These are phyloP conservation scores for Clausena lansium DNA, from an alignment of 345 rosid species.

Conservation along the genomic window DNA sequence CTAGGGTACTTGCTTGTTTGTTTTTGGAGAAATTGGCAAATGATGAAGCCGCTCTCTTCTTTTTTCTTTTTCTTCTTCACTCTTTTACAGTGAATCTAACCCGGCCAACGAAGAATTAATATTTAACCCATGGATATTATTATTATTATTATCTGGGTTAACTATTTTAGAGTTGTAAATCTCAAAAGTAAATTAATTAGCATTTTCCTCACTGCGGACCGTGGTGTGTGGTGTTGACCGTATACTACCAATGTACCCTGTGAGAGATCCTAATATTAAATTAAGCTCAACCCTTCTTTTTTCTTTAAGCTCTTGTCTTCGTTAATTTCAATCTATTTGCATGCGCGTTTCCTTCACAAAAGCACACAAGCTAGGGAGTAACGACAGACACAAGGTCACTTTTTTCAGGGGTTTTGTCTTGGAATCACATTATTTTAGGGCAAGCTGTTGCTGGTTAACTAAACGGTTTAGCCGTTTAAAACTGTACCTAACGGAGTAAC, in stretches of 20 bases:
- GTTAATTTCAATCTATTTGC: neutral
- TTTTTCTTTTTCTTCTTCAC: conserved; percentile 16
- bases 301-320: neutral
- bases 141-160: conserved; percentile 16
- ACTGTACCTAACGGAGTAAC: conserved; percentile 17
- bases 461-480: conserved; percentile 20
- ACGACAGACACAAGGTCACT: neutral
- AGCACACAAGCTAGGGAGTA: neutral
- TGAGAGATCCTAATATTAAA: conserved; percentile 23
- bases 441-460: neutral
- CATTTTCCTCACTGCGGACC: conserved; percentile 29
- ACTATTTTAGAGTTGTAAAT: conserved; percentile 27
- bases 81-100: conserved; percentile 25
- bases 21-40: conserved; percentile 20
- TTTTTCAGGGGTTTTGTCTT: conserved; percentile 7
- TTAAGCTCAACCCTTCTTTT: neutral
- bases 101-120: conserved; percentile 5
- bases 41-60: conserved; percentile 44
- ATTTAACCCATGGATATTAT: conserved; percentile 19
- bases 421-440: neutral
- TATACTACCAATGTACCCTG: conserved; percentile 23
- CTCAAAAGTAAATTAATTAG: neutral
- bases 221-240: conserved; percentile 30
- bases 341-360: neutral
- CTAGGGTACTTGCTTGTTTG: neutral